Percentiles rank a stretch among this genome's conserved stretches.
These are phyloP conservation scores for Ophiognomonia clavigignenti-juglandacearum DNA, from an alignment of 2,329 filamentous ascomycete species.

Conservation along the genomic window DNA sequence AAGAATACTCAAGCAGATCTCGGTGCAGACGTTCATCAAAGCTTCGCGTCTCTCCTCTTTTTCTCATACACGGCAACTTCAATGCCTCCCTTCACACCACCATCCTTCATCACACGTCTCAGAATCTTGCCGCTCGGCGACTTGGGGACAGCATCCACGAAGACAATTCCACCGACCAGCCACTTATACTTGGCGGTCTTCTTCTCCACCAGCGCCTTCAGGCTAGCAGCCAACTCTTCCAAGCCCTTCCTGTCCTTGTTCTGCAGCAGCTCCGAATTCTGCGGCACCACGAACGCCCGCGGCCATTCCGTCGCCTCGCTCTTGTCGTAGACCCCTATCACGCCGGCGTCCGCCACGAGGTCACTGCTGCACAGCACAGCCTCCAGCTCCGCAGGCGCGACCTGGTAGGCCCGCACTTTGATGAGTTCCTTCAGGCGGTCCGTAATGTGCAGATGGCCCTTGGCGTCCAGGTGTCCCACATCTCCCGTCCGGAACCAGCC, in stretches of 20 bases:
- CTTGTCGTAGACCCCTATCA: slow-evolving; percentile 49
- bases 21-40: slow-evolving; percentile 44
- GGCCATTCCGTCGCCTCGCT: slow-evolving; percentile 56
- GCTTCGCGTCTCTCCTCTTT: slow-evolving; percentile 53
- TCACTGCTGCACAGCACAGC: slow-evolving; percentile 28
- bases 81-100: slow-evolving; percentile 28
- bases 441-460: slow-evolving; percentile 59
- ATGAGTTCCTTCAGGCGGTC: slow-evolving; percentile 64
- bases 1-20: no score
- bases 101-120: slow-evolving; percentile 33
- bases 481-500: slow-evolving; percentile 71
- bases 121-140: slow-evolving; percentile 51
- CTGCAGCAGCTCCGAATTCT: slow-evolving; percentile 16
- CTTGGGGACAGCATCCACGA: slow-evolving; percentile 64
- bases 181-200: slow-evolving; percentile 61
- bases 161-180: slow-evolving; percentile 62
- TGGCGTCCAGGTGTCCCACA: slow-evolving; percentile 53
- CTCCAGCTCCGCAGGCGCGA: slow-evolving; percentile 38
- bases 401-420: slow-evolving; percentile 39
- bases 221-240: slow-evolving; percentile 43
- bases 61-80: slow-evolving; percentile 41
- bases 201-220: slow-evolving; percentile 53
- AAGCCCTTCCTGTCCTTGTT: slow-evolving; percentile 29
- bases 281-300: slow-evolving; percentile 47
- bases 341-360: slow-evolving; percentile 44